These are phyloP conservation scores for Diplocarpon rosae DNA, from an alignment of 2,329 filamentous ascomycete genomes.

Conservation along the genomic window DNA sequence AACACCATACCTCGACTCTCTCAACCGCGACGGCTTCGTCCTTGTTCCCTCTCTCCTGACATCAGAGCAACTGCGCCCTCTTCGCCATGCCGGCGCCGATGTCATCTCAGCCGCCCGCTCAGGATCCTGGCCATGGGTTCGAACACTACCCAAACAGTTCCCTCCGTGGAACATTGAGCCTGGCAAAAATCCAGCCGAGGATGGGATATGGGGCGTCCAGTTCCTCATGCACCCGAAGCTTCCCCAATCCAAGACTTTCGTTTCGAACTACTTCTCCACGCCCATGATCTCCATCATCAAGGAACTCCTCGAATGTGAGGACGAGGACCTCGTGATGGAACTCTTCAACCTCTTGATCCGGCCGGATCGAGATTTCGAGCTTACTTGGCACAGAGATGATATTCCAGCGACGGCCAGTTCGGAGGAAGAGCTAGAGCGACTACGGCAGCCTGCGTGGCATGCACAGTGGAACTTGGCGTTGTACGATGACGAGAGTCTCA, in stretches of 20 bases:
- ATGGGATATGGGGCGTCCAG: constrained; percentile 83
- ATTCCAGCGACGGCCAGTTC: constrained; percentile 53
- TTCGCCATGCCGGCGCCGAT: constrained; percentile 48
- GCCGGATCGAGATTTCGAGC: constrained; percentile 58
- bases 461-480: constrained; percentile 84
- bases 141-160: constrained; percentile 82
- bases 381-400: constrained; percentile 82
- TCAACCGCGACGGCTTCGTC: constrained; percentile 66
- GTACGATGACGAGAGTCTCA: constrained; percentile 60
- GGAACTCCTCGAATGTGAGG: constrained; percentile 45
- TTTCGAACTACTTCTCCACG: constrained; percentile 59
- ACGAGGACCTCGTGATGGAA: constrained; percentile 69
- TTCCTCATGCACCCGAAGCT: constrained; percentile 69
- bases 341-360: constrained; percentile 77
- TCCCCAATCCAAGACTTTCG: constrained; percentile 49
- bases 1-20: constrained; percentile 26
- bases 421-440: constrained; percentile 54
- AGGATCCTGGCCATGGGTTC: constrained; percentile 72
- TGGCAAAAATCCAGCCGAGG: constrained; percentile 31
- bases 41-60: constrained; percentile 55
- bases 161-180: constrained; percentile 61
- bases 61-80: constrained; percentile 40
- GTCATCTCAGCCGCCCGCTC: constrained; percentile 51
- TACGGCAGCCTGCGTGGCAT: constrained; percentile 54
- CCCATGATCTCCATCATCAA: constrained; percentile 51